Evolutionary conservation across 805 yeast species (phyloP).

Genomic region (Wickerhamiella shivajii): DNA sequence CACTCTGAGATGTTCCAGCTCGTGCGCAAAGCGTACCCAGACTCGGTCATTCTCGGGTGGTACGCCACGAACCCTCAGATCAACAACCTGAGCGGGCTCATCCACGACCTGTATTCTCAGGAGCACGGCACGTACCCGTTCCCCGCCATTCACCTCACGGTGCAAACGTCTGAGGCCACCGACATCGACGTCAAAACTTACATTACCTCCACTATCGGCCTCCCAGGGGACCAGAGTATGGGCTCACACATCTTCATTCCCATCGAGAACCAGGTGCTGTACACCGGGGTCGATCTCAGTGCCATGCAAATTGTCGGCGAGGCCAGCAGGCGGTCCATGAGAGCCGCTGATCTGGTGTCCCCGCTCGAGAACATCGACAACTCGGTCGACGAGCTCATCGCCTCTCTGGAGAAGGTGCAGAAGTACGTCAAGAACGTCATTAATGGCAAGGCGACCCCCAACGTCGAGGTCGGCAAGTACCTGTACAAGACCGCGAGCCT

Average conservation of each 20-base stretch:
- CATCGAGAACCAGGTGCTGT: constrained; percentile 48
- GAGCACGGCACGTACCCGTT: constrained; percentile 54
- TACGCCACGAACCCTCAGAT: constrained; percentile 43
- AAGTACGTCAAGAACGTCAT: constrained; percentile 23
- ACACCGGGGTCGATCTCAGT: constrained; percentile 38
- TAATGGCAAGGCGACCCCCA: constrained; percentile 14
- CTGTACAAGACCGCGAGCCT: constrained; percentile 35
- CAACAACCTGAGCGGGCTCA: constrained; percentile 58
- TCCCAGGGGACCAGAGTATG: constrained; percentile 24
- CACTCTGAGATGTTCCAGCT: constrained; percentile 57
- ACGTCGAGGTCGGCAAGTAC: constrained; percentile 44
- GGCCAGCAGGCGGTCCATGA: constrained; percentile 23
- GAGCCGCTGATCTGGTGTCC: constrained; percentile 22
- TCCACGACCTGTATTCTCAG: constrained; percentile 70
- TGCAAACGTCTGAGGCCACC: constrained; percentile 38
- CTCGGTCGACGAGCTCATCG: constrained; percentile 26
- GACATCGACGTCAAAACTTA: constrained; percentile 52
- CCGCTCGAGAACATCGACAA: constrained; percentile 24
- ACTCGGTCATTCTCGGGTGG: constrained; percentile 74
- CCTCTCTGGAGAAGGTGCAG: constrained; percentile 27
- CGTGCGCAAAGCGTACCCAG: constrained; percentile 65
- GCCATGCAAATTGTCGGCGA: constrained; percentile 24
- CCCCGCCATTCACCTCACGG: constrained; percentile 68
- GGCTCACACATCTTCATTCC: constrained; percentile 57
- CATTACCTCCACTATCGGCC: constrained; percentile 63